phyloP scores from a whole-genome alignment of 2,329 filamentous ascomycete species.

The Hyphodiscus sp. region DNA sequence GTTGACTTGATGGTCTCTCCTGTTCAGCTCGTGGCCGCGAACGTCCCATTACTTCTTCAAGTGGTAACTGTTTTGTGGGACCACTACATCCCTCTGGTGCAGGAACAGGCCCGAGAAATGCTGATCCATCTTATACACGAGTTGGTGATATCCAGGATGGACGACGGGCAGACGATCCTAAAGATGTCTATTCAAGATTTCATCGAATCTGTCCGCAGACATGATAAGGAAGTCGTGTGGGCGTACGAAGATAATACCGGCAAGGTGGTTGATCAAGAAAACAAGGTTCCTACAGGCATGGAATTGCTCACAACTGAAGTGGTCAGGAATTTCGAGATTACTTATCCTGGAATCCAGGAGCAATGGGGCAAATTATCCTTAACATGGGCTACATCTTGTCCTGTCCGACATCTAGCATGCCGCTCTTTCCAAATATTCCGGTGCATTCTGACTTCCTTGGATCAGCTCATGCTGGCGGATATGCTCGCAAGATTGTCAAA shows the following conservation, averaged over 20 bases:
- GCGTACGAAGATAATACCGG: slow-evolving; percentile 88
- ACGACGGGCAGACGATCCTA: slow-evolving; percentile 55
- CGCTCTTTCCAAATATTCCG: slow-evolving; percentile 96
- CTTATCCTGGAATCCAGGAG: slow-evolving; percentile 80
- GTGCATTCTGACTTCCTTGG: slow-evolving; percentile 83
- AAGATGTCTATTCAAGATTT: slow-evolving; percentile 79
- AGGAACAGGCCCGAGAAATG: slow-evolving; percentile 97
- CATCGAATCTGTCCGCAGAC: slow-evolving; percentile 77
- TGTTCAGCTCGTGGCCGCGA: slow-evolving; percentile 70
- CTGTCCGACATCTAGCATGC: slow-evolving; percentile 89
- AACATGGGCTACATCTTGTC: slow-evolving; percentile 94
- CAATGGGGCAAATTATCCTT: slow-evolving; percentile 86
- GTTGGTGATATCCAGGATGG: slow-evolving; percentile 73
- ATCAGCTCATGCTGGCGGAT: slow-evolving; percentile 91
- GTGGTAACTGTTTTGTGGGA: slow-evolving; percentile 95
- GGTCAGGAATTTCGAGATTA: slow-evolving; percentile 75
- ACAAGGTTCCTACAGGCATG: slow-evolving; percentile 84
- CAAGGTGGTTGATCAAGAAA: slow-evolving; percentile 64
- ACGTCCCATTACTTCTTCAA: slow-evolving; percentile 80
- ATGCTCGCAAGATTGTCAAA: slow-evolving; percentile 95
- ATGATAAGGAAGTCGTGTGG: slow-evolving; percentile 84
- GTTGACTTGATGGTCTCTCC: slow-evolving; percentile 96
- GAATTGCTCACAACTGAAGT: slow-evolving; percentile 74
- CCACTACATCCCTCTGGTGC: slow-evolving; percentile 89
- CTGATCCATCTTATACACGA: slow-evolving; percentile 96